phyloP scores from a whole-genome alignment of 441 rosid species.

The Daphne laureola region DNA sequence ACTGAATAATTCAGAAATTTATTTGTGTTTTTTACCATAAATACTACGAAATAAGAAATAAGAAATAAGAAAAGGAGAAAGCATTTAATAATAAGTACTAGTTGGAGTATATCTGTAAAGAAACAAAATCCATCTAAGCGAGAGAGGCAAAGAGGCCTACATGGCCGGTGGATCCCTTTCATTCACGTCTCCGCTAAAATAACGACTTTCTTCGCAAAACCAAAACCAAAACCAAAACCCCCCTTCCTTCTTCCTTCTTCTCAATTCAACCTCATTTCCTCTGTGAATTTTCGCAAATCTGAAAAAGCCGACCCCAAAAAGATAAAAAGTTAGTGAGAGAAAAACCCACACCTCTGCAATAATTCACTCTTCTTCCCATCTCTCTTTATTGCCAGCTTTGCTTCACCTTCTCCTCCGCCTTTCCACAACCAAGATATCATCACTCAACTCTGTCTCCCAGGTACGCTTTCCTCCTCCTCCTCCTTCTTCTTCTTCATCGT shows the following conservation, averaged over 20 bases:
- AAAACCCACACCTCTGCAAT: conserved; percentile 21
- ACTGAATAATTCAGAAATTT: too few relatives aligned
- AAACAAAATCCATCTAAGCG: too few relatives aligned
- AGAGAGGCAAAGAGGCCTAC: conserved; percentile 28
- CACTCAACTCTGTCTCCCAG: conserved; percentile 11
- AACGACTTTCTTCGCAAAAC: conserved; percentile 12
- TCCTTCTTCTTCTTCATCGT: neutral
- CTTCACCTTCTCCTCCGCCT: neutral
- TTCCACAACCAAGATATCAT: conserved; percentile 7
- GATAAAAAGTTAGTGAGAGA: conserved; percentile 27
- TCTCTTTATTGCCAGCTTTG: conserved; percentile 25
- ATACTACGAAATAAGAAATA: too few relatives aligned
- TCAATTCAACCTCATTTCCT: neutral
- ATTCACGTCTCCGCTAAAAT: conserved; percentile 12
- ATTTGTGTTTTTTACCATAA: too few relatives aligned
- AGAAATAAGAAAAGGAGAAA: too few relatives aligned
- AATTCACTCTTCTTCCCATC: conserved; percentile 19
- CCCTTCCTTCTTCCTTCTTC: neutral
- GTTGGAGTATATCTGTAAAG: too few relatives aligned
- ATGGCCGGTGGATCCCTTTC: conserved; percentile 28
- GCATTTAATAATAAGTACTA: too few relatives aligned
- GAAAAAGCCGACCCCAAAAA: conserved; percentile 1
- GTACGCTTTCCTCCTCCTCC: conserved; percentile 3
- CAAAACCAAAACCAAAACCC: neutral
- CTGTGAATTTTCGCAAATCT: conserved; percentile 6